Conservation (phyloP, 495 filamentous ascomycete species). For the Immersiella caudata region DNA sequence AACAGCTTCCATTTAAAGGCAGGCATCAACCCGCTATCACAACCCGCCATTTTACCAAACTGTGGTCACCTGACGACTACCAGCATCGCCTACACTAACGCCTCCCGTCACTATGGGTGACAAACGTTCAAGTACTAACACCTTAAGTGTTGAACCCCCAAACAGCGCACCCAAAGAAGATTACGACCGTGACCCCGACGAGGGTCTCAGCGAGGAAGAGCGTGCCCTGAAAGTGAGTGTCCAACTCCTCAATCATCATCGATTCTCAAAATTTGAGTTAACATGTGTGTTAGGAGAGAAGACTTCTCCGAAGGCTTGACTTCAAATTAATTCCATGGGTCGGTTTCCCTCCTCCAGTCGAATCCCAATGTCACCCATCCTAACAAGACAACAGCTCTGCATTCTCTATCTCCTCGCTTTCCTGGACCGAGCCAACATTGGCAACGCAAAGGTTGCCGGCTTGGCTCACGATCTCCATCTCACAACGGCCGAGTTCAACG, state of each 20-base stretch:
- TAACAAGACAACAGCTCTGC: constrained; percentile 49
- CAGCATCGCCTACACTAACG: too few species aligned
- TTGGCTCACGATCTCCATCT: constrained; percentile 39
- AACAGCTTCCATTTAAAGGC: too few species aligned
- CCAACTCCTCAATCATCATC: too few species aligned
- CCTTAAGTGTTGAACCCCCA: background rate
- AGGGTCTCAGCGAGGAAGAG: background rate
- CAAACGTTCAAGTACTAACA: background rate
- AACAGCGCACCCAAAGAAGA: background rate
- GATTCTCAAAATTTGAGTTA: too few species aligned
- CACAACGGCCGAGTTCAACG: constrained; percentile 70
- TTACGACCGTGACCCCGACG: background rate
- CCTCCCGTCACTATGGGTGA: background rate
- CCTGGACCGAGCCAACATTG: constrained; percentile 81
- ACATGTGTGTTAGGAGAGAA: too few species aligned
- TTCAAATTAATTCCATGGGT: constrained; percentile 71
- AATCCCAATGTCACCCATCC: constrained; percentile 29
- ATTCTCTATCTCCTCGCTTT: constrained; percentile 85
- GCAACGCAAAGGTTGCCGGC: constrained; percentile 84
- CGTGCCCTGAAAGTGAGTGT: background rate
- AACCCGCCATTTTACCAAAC: too few species aligned
- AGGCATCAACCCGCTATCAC: too few species aligned
- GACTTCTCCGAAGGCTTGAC: constrained; percentile 72
- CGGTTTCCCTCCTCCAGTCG: background rate
- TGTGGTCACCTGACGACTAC: too few species aligned